Evolutionary conservation across 2,329 filamentous ascomycete species (phyloP), one percentile per base, ranked within the genome.

Genomic region (Leptodontidium sp.): DNA sequence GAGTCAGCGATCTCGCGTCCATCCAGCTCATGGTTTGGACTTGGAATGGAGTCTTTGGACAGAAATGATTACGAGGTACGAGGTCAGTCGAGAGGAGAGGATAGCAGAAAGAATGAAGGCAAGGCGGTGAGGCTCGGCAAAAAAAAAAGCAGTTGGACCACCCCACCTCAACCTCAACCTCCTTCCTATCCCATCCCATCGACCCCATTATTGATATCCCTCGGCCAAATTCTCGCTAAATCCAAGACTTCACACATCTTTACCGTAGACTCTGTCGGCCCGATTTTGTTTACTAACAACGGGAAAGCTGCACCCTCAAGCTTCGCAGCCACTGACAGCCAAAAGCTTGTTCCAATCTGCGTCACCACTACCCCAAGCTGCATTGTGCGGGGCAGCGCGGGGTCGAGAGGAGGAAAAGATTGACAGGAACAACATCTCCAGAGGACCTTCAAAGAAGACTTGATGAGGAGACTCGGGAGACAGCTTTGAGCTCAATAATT

Each of bases 391-490:
- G 35, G 55, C 17, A 40, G 35, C 55, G 55, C 55, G 55, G 55
- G 55, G 55, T 58, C 55, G n/a, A 40, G 55, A 58, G 9, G 11
- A 29, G 55, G 55, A 58, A 58, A 40, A 4, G 55, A 58, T 40
- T 58, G 55, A 58, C 55, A 58, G 55, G 55, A 58, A 58, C 55
- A 40, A 8, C 55, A 40, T 55, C 52, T 35, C 4, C 8, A 12
- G 45, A 47, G 29, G 29, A 32, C 6, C 29, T 32, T 32, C 6
- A 6, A 32, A 6, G 2, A 47, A 47, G 4, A n/a, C 14, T 12
- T 47, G 45, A 17, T 17, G 15, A n/a, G 24, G 5, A 15, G 1
- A 35, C 1, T 17, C 2, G 8, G 24, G 5, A 15, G 1, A 35
- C 1, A 32, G 2, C 12, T 32, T 1, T 53, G 24, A 29, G 32